Base-by-base conservation (phyloP, 2,329 filamentous ascomycete genomes). In the Grosmannia penicillata region DNA sequence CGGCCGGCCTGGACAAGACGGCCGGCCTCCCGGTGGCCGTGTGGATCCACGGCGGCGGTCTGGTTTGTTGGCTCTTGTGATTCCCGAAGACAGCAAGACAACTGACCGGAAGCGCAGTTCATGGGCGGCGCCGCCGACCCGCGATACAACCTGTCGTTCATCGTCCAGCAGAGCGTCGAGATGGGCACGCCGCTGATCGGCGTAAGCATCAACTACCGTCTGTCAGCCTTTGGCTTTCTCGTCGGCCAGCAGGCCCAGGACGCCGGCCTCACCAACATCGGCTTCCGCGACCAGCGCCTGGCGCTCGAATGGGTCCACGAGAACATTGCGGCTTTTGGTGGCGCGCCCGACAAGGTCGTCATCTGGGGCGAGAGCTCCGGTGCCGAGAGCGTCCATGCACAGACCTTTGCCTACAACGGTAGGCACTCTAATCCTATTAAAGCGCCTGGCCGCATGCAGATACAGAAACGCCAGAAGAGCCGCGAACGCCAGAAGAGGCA, bases 61-160 rank as follows among this genome's bases (percentile, higher is more conserved):
- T 42, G 1, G 28, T 22, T 19, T 23, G 8, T 24, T 44, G 14
- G 28, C 21, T 13, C 11, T 32, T 25, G 19, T 50, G 17, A 11
- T 27, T 35, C 9, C 23, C 33, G 23, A 33, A 30, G 37, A 38
- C 33, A 8, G 26, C 15, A 30, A 11, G 26, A 28, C 14, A 11
- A n/a, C 24, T 33, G 14, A 17, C 21, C 23, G 21, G 35, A 27
- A 11, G 31, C 30, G 4, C 22, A 34, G 5, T 36, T 58, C 38
- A 56, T 50, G 47, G 66, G 65, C 3, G 60, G 60, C 8, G 41
- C 59, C 50, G 24, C 48, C 45, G 62, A 71, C 38, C 50, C 59
- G 17, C 59, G 69, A 19, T 78, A 78, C 52, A 77, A 78, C 48
- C 58, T 76, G 41, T 70, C 68, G 13, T 71, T 66, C 42, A 65